These are phyloP conservation scores for Knoxdaviesia proteae DNA, from an alignment of 2,329 filamentous ascomycete genomes.

Conservation along the genomic window DNA sequence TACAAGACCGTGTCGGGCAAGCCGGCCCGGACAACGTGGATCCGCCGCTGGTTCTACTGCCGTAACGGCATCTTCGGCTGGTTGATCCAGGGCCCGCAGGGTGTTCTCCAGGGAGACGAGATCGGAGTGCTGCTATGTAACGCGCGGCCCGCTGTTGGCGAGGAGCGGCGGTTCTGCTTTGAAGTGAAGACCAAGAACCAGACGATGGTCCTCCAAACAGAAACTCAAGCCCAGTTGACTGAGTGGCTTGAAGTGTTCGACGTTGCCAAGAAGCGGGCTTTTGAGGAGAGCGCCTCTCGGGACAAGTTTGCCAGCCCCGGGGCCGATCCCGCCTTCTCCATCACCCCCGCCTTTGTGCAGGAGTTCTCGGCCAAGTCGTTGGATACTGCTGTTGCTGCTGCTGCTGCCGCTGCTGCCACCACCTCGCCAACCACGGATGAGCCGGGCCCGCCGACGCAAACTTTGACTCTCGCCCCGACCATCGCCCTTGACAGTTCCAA, in stretches of 20 bases:
- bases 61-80: conserved; percentile 93
- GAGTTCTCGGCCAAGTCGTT: conserved; percentile 72
- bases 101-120: conserved; percentile 88
- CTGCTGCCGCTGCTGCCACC: conserved; percentile 18
- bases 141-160: conserved; percentile 71
- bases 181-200: conserved; percentile 96
- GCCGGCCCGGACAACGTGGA: conserved; percentile 75
- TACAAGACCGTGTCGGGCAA: conserved; percentile 66
- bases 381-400: conserved; percentile 38
- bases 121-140: conserved; percentile 90
- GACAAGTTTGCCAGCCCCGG: conserved; percentile 18
- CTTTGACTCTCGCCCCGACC: too few relatives aligned
- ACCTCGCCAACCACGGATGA: conserved; percentile 17
- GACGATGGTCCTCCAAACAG: conserved; percentile 73
- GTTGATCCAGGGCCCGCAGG: conserved; percentile 64
- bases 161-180: conserved; percentile 91
- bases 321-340: conserved; percentile 66
- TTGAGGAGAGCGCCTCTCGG: conserved; percentile 48
- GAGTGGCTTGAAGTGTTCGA: conserved; percentile 93
- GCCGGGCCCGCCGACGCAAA: background rate
- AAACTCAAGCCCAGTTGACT: conserved; percentile 78
- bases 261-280: conserved; percentile 74
- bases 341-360: conserved; percentile 68
- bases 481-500: background rate
- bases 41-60: conserved; percentile 85